These are phyloP conservation scores for Macrophomina pseudophaseolina DNA, from an alignment of 2,329 filamentous ascomycete species.

Conservation along the genomic window DNA sequence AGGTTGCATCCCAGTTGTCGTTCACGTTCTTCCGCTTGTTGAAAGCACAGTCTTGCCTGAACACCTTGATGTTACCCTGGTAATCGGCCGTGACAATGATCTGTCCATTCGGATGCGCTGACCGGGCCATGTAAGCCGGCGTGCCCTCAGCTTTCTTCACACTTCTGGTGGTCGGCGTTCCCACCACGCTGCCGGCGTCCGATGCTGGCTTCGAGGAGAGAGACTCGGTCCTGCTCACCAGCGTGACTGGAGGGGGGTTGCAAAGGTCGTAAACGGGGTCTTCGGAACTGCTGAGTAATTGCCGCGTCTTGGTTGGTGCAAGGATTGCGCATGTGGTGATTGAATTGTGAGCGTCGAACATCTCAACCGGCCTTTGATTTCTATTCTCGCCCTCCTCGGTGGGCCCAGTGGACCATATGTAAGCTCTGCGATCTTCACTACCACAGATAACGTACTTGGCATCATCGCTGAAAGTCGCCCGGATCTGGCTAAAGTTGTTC, in stretches of 20 bases:
- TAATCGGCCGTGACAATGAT: conserved; percentile 93
- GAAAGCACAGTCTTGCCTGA: conserved; percentile 91
- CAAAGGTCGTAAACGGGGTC: conserved; percentile 97
- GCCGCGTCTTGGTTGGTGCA: conserved; percentile 78
- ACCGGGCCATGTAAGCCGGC: conserved; percentile 77
- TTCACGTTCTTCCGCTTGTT: conserved; percentile 68
- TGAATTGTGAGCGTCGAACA: conserved; percentile 86
- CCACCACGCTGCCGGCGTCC: conserved; percentile 44
- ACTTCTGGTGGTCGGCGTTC: conserved; percentile 39
- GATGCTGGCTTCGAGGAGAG: conserved; percentile 54
- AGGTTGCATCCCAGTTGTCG: conserved; percentile 73
- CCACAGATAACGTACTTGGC: conserved; percentile 86
- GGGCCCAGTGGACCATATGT: conserved; percentile 79
- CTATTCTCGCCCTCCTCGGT: conserved; percentile 65
- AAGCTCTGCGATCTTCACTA: conserved; percentile 87
- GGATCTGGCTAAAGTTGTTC: conserved; percentile 88
- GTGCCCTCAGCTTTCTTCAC: conserved; percentile 63
- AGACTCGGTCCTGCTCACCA: conserved; percentile 75
- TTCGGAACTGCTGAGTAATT: conserved; percentile 77
- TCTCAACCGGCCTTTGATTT: conserved; percentile 83
- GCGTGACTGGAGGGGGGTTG: conserved; percentile 87
- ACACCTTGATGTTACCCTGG: conserved; percentile 88
- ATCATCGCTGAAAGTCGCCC: conserved; percentile 86
- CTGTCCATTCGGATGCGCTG: conserved; percentile 78
- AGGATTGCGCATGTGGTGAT: conserved; percentile 90